Evolutionary conservation across 1,139 yeast genomes (phyloP).

Genomic region (Kluyveromyces marxianus): DNA sequence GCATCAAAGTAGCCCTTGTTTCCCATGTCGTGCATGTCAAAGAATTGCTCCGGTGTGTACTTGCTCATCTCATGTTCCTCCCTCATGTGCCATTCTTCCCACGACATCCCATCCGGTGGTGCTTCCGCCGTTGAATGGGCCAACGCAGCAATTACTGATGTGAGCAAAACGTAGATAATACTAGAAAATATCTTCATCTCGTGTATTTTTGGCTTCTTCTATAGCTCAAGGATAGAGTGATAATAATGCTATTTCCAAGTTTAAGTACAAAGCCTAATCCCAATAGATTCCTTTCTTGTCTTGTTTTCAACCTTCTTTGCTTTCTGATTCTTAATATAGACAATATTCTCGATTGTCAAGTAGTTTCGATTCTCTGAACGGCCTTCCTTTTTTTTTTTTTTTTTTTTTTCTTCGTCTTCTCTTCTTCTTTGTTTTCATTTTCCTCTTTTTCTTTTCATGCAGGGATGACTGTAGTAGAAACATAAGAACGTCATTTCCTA

Average conservation of each 20-base stretch:
- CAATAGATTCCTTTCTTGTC: too few relatives aligned
- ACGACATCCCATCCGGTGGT: conserved; percentile 46
- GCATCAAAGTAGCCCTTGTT: conserved; percentile 47
- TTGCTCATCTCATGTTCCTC: conserved; percentile 74
- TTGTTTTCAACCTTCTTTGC: too few relatives aligned
- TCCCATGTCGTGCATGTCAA: conserved; percentile 67
- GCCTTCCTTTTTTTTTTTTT: too few relatives aligned
- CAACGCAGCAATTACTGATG: conserved; percentile 5
- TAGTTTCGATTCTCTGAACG: too few relatives aligned
- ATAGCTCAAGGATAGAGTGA: too few relatives aligned
- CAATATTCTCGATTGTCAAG: too few relatives aligned
- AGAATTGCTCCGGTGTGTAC: conserved; percentile 73
- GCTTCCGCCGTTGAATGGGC: conserved; percentile 28
- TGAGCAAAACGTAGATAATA: not conserved
- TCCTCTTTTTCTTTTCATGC: too few relatives aligned
- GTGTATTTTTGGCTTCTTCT: not conserved
- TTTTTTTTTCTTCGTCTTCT: too few relatives aligned
- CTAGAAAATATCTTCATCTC: not conserved
- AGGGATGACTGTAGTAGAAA: not conserved
- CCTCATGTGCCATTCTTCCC: conserved; percentile 88
- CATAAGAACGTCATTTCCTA: not conserved
- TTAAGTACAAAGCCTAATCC: too few relatives aligned
- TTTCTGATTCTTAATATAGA: too few relatives aligned
- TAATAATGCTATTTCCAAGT: too few relatives aligned
- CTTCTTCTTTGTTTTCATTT: too few relatives aligned